Evolutionary conservation across 2,329 filamentous ascomycete genomes (phyloP).

Genomic region (Claviceps capensis): DNA sequence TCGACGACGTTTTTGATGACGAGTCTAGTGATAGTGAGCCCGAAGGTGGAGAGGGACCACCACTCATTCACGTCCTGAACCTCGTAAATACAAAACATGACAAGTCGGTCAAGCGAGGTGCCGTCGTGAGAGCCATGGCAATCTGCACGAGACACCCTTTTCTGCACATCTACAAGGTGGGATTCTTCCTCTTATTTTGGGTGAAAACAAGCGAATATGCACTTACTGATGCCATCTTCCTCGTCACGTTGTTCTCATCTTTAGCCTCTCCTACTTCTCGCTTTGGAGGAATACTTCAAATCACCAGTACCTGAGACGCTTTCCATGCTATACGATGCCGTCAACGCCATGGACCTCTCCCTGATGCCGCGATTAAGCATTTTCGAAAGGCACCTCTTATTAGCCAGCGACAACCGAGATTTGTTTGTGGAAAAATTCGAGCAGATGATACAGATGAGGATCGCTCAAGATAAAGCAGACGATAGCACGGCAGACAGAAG

Average conservation of each 20-base stretch:
- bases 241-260: background rate
- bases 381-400: constrained; percentile 73
- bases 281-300: constrained; percentile 94
- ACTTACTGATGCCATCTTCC: background rate
- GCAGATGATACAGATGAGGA: constrained; percentile 75
- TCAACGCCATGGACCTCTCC: constrained; percentile 94
- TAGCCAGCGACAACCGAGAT: constrained; percentile 86
- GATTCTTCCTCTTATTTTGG: constrained; percentile 10
- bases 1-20: constrained; percentile 38
- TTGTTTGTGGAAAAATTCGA: constrained; percentile 97
- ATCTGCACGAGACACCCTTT: constrained; percentile 97
- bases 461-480: constrained; percentile 48
- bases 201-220: background rate
- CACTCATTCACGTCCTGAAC: constrained; percentile 92
- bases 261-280: constrained; percentile 74
- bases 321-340: constrained; percentile 74
- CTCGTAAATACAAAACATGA: constrained; percentile 97
- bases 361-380: constrained; percentile 76
- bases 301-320: constrained; percentile 78
- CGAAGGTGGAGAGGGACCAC: constrained; percentile 67
- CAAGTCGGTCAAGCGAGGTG: constrained; percentile 81
- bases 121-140: constrained; percentile 95
- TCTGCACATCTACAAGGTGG: constrained; percentile 92
- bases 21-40: constrained; percentile 47
- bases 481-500: constrained; percentile 24